Evolutionary conservation across 1,284 basidiomycete genomes (phyloP).

Genomic region (Porogramme epimiltina): DNA sequence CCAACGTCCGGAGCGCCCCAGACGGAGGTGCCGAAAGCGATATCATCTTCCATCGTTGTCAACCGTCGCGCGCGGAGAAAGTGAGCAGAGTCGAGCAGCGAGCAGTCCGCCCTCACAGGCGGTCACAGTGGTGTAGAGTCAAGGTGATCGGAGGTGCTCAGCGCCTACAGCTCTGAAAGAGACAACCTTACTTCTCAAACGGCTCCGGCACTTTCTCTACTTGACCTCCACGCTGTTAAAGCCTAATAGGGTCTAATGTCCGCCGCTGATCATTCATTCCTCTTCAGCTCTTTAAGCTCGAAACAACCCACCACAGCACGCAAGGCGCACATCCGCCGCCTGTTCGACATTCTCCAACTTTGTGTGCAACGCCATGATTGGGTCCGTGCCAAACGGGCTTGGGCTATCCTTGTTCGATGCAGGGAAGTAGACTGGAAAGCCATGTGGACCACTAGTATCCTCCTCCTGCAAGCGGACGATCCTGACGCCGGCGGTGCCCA

Average conservation of each 20-base stretch:
- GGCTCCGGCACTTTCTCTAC: not conserved
- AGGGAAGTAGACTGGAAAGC: constrained; percentile 79
- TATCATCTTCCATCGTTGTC: constrained; percentile 64
- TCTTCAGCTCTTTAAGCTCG: constrained; percentile 56
- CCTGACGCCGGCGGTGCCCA: constrained; percentile 12
- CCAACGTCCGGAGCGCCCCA: constrained; percentile 56
- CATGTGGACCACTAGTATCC: constrained; percentile 75
- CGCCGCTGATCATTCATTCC: constrained; percentile 42
- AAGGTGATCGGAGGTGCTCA: constrained; percentile 8
- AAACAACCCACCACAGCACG: constrained; percentile 52
- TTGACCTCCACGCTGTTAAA: not conserved
- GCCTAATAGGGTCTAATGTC: constrained; percentile 26
- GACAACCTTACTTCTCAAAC: not conserved
- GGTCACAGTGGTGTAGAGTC: constrained; percentile 6
- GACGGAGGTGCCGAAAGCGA: constrained; percentile 69
- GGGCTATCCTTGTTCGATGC: constrained; percentile 82
- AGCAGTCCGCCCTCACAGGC: not conserved
- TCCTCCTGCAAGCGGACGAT: constrained; percentile 45
- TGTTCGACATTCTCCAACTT: constrained; percentile 76
- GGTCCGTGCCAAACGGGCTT: constrained; percentile 69
- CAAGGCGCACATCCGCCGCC: constrained; percentile 69
- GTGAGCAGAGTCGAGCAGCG: not conserved
- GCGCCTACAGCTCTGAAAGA: constrained; percentile 1
- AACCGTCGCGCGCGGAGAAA: not conserved
- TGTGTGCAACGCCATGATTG: constrained; percentile 73